phyloP scores from a whole-genome alignment of 2,329 filamentous ascomycete genomes.

The Alternaria triticimaculans region DNA sequence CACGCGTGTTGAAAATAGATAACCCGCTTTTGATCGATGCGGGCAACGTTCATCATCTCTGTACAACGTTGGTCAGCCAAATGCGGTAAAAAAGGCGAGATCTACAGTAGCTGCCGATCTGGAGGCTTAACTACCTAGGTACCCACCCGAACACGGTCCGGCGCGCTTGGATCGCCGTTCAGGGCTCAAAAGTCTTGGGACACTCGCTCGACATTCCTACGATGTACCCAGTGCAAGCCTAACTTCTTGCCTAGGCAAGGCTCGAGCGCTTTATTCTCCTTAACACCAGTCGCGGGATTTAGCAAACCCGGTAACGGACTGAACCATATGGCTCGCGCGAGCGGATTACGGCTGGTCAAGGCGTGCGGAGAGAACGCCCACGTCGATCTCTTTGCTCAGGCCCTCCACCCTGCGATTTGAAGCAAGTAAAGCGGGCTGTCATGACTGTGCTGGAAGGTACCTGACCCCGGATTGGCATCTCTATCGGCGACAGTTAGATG shows the following conservation, averaged over 20 bases:
- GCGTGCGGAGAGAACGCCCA: neutral
- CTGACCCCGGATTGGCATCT: slow-evolving; percentile 2
- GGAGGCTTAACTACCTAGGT: neutral
- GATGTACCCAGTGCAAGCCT: neutral
- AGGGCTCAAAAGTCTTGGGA: neutral
- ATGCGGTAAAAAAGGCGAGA: neutral
- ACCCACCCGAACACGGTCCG: neutral
- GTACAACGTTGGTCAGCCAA: neutral
- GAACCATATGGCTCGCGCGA: slow-evolving; percentile 5
- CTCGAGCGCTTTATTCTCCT: neutral
- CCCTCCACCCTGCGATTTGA: neutral
- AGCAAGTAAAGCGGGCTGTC: slow-evolving; percentile 4
- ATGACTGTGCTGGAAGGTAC: neutral
- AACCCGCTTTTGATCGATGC: neutral
- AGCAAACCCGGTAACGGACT: slow-evolving; percentile 5
- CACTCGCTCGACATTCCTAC: neutral
- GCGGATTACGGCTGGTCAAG: slow-evolving; percentile 1
- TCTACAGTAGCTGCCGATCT: neutral
- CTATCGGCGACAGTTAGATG: neutral
- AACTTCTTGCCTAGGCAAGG: neutral
- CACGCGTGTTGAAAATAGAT: neutral
- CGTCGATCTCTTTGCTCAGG: slow-evolving; percentile 1
- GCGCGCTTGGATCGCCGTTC: neutral
- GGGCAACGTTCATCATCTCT: neutral
- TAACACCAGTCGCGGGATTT: slow-evolving; percentile 1